A percentile compares a stretch with the other conserved stretches of the same genome.
Evolutionary conservation across 768 basidiomycete species (phyloP).

Genomic region (Crassisporium funariophilum): DNA sequence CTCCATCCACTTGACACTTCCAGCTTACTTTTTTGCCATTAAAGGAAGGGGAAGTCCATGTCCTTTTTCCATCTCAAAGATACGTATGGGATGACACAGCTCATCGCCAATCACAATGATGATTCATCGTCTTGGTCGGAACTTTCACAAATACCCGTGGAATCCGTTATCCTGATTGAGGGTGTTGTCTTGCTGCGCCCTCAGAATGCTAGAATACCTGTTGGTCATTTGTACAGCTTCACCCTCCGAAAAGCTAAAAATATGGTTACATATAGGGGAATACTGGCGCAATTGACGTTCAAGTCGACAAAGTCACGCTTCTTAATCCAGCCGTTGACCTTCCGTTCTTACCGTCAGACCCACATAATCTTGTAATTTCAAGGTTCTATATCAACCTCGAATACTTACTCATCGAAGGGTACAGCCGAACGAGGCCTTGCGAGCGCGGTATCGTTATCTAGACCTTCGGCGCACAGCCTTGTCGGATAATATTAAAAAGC

Average conservation of each 20-base stretch:
- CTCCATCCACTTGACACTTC: conserved; percentile 32
- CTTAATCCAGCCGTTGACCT: conserved; percentile 79
- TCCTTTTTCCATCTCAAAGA: conserved; percentile 91
- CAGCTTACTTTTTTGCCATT: conserved; percentile 36
- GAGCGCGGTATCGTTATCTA: conserved; percentile 84
- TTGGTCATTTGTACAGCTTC: conserved; percentile 39
- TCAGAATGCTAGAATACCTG: conserved; percentile 58
- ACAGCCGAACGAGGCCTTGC: conserved; percentile 84
- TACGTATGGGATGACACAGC: conserved; percentile 74
- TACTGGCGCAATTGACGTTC: conserved; percentile 81
- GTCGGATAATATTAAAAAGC: conserved; percentile 76
- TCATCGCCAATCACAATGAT: conserved; percentile 60
- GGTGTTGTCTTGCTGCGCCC: conserved; percentile 74
- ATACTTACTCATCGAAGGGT: conserved; percentile 6
- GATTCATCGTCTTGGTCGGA: conserved; percentile 29
- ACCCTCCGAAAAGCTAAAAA: too few species aligned
- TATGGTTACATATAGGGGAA: conserved; percentile 42
- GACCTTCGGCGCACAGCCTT: conserved; percentile 81
- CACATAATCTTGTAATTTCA: conserved; percentile 73
- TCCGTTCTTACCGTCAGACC: conserved; percentile 86
- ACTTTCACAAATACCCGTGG: conserved; percentile 70
- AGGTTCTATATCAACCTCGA: conserved; percentile 32
- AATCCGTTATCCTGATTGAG: conserved; percentile 76
- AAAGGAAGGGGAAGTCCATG: conserved; percentile 69
- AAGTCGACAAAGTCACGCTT: conserved; percentile 66